These are phyloP conservation scores for Pseudocohnilembus persalinus DNA, from an alignment of 169 alveolate genomes.

Conservation along the genomic window DNA sequence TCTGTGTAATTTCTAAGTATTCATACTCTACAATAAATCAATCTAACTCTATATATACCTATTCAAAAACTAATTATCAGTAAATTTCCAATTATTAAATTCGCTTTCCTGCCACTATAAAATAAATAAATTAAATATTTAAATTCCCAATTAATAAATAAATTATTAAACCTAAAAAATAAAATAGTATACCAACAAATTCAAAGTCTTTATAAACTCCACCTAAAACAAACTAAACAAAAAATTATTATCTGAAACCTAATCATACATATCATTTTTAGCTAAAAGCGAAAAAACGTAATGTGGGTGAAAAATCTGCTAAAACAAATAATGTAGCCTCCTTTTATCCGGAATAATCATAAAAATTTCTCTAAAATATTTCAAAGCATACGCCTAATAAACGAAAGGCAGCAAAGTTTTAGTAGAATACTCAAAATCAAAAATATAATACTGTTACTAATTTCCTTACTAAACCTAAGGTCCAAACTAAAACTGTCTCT, in stretches of 20 bases:
- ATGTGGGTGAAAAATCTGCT: neutral
- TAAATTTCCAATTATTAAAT: too few relatives aligned
- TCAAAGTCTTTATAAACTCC: neutral
- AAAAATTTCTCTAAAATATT: neutral
- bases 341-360: neutral
- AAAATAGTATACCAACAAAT: neutral
- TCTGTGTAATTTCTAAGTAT: too few relatives aligned
- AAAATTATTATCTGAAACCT: neutral
- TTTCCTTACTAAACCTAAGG: neutral
- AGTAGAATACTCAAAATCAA: neutral
- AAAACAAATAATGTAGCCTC: neutral
- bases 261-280: neutral
- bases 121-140: too few relatives aligned
- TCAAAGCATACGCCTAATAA: neutral
- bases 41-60: neutral
- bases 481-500: neutral
- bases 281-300: neutral
- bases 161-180: neutral
- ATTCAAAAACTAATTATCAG: too few relatives aligned
- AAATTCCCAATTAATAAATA: too few relatives aligned
- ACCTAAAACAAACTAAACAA: neutral
- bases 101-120: neutral
- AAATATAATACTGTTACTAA: neutral
- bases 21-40: too few relatives aligned
- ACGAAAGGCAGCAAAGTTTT: neutral